Evolutionary conservation across 2,329 filamentous ascomycete species (phyloP).

Genomic region (Incumbomyces lentus): DNA sequence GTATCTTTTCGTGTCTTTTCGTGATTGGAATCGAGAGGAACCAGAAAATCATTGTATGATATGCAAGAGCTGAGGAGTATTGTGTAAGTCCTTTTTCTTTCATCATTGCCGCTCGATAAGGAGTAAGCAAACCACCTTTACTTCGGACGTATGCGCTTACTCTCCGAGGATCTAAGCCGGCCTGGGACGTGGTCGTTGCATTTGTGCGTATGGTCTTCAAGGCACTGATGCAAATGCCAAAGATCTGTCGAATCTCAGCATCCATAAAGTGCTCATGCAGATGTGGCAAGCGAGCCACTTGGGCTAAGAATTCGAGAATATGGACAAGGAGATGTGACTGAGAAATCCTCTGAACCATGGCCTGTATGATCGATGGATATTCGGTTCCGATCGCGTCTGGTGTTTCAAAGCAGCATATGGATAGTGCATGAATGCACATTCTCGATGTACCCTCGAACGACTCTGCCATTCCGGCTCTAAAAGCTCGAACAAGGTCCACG

Average conservation of each 20-base stretch:
- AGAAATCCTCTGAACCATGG: slow-evolving; percentile 93
- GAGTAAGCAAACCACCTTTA: slow-evolving; percentile 16
- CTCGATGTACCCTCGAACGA: slow-evolving; percentile 77
- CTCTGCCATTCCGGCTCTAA: slow-evolving; percentile 66
- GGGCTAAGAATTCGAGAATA: slow-evolving; percentile 89
- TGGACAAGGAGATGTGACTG: slow-evolving; percentile 86
- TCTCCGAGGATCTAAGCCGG: slow-evolving; percentile 18
- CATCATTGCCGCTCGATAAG: slow-evolving; percentile 27
- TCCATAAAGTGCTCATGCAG: slow-evolving; percentile 82
- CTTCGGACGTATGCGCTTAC: slow-evolving; percentile 15
- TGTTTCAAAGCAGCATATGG: slow-evolving; percentile 89
- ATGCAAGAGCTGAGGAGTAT: slow-evolving; percentile 87
- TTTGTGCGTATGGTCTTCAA: slow-evolving; percentile 72
- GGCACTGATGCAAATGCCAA: slow-evolving; percentile 90
- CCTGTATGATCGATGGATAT: slow-evolving; percentile 74
- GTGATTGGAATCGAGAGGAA: slow-evolving; percentile 80
- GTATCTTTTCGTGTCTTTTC: slow-evolving; percentile 73
- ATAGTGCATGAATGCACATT: slow-evolving; percentile 86
- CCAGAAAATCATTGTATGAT: slow-evolving; percentile 95
- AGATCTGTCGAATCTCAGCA: slow-evolving; percentile 86
- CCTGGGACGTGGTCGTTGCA: slow-evolving; percentile 22
- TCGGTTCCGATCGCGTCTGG: slow-evolving; percentile 78
- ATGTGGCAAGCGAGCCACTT: slow-evolving; percentile 71
- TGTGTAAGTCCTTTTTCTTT: slow-evolving; percentile 69
- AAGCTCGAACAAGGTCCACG: slow-evolving; percentile 77